A percentile compares a stretch with the other conserved stretches of the same genome.
Evolutionary conservation across 2,329 filamentous ascomycete genomes (phyloP).

Genomic region (Dissoconium aciculare): DNA sequence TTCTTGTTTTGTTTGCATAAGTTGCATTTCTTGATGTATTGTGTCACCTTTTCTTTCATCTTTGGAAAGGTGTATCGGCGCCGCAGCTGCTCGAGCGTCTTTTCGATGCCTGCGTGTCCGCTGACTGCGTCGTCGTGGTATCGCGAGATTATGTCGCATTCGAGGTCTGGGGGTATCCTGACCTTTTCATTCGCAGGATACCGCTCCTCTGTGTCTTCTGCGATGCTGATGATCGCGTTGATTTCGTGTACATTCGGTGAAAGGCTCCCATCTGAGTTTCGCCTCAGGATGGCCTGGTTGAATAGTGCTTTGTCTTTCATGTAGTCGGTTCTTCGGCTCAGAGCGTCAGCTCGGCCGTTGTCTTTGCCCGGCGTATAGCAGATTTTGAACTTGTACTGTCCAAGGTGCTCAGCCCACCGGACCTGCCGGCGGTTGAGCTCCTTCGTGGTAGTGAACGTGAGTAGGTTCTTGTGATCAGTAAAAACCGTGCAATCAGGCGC

Average conservation of each 20-base stretch:
- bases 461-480: constrained; percentile 1
- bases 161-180: not conserved
- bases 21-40: not conserved
- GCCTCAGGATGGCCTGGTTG: not conserved
- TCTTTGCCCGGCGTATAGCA: not conserved
- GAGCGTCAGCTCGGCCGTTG: not conserved
- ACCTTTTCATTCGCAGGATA: not conserved
- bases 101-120: not conserved
- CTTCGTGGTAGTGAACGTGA: not conserved
- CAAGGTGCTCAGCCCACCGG: not conserved
- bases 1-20: not conserved
- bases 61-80: not conserved
- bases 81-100: not conserved
- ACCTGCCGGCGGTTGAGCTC: not conserved
- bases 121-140: not conserved
- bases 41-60: not conserved
- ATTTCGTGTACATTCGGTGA: not conserved
- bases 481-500: not conserved
- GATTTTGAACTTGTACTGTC: constrained; percentile 1
- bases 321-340: not conserved
- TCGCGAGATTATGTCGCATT: not conserved
- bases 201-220: not conserved
- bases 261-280: not conserved
- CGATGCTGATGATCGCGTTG: not conserved
- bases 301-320: not conserved